Base-by-base conservation (phyloP, 2,329 filamentous ascomycete genomes). In the Thelonectria blattea region DNA sequence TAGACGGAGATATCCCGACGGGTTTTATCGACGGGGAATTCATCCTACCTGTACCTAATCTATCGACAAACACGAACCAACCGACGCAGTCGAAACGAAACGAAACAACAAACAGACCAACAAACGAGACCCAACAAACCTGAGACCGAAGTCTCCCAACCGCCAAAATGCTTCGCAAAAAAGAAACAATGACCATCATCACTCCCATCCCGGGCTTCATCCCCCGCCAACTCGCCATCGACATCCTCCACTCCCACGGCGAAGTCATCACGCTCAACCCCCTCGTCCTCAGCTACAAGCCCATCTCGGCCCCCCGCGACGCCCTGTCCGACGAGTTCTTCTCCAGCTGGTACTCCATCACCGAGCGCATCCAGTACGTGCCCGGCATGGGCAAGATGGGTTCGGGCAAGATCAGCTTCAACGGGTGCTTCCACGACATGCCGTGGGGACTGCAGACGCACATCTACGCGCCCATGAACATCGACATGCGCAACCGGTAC, bases 341-440 rank as follows among this genome's bases (percentile, higher is more conserved):
- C 75, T 86, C 86, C 63, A 89, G 88, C 30, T 91, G 88, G 88
- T 91, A 91, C 73, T 87, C 91, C 74, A 90, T 91, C 70, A 83
- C 79, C 58, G 83, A 91, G 79, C 83, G 87, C 68, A 88, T 91
- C 61, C 88, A 90, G 72, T 85, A 87, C 67, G 77, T 90, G 6
- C 88, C 88, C 0, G 88, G 88, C 34, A 77, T 90, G 56, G 88
- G 88, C 65, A 86, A 80, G 75, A 80, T 88, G 61, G 87, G 87
- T 22, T 85, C 85, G 3, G 83, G 86, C 71, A 85, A 85, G 70
- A 88, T 91, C 74, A 82, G 80, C 48, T 91, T 91, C 77, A 89
- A 86, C 61, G 88, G 86, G 61, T 89, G 88, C 71, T 91, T 91
- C 72, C 88, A 91, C 71, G 83, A 91, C 73, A 85, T 90, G 80